These are phyloP conservation scores for Mycosarcoma mackinlayi DNA, from an alignment of 1,284 basidiomycete species.

Conservation along the genomic window DNA sequence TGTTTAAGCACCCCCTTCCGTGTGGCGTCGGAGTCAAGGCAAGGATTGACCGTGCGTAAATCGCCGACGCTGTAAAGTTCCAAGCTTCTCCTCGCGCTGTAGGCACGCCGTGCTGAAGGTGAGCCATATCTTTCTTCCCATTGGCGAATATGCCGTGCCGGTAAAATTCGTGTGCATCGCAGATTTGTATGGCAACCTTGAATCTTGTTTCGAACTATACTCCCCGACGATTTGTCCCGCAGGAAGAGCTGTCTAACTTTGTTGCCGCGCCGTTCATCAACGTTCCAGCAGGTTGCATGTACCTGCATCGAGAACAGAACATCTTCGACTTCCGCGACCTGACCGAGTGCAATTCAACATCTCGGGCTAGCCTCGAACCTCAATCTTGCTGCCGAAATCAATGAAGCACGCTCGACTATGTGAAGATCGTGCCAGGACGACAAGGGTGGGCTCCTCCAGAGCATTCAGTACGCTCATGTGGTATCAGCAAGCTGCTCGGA, in stretches of 20 bases:
- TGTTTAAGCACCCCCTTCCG: not conserved
- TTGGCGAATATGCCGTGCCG: too few species aligned
- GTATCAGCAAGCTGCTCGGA: too few species aligned
- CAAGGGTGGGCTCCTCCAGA: too few species aligned
- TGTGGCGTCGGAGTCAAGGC: not conserved
- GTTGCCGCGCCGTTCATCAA: not conserved
- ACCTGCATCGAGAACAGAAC: constrained; percentile 3
- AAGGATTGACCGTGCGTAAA: not conserved
- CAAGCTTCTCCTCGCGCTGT: not conserved
- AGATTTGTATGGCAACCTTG: not conserved
- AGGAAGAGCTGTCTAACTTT: not conserved
- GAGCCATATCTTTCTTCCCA: too few species aligned
- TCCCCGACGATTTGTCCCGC: not conserved
- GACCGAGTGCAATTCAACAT: not conserved
- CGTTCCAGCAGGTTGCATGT: not conserved
- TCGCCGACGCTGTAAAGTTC: not conserved
- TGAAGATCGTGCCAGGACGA: too few species aligned
- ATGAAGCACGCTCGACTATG: too few species aligned
- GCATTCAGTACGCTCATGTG: too few species aligned
- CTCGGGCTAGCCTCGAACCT: not conserved
- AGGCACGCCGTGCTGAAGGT: too few species aligned
- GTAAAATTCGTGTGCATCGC: not conserved
- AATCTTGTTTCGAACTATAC: too few species aligned
- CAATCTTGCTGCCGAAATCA: too few species aligned
- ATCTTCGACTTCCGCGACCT: not conserved